Base-by-base conservation (phyloP, 1,284 basidiomycete genomes). In the Phellopilus nigrolimitatus region DNA sequence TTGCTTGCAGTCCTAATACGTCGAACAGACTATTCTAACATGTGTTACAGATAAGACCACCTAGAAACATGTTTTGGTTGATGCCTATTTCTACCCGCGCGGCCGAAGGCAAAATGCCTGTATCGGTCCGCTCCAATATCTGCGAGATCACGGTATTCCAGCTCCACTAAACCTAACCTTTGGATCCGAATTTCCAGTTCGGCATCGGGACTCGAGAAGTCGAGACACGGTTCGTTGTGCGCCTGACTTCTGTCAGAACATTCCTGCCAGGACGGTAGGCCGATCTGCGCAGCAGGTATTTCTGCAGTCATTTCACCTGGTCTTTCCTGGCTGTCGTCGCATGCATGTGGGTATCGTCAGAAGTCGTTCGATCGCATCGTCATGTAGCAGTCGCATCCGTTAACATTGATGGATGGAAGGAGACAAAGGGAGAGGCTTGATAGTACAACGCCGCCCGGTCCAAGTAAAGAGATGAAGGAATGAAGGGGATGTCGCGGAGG, bases 311-410 rank as follows among this genome's bases (percentile, higher is more conserved):
- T 12, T 12, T 30, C 28, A 8, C 13, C 17, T 24, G 24, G 34
- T 39, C 15, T 33, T 40, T 47, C 37, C 41, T 38, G 31, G 19
- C 37, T 49, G 22, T 51, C 24, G 40, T 56, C 37, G 59, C 54
- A 57, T 60, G 51, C 59, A 57, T 59, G 54, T 61, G 68, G 65
- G 58, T 67, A 53, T 76, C 73, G 65, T 77, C 73, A 75, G 70
- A 75, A 74, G 72, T 66, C 45, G 51, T 66, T 64, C 64, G 56
- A 55, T 67, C 60, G 56, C 40, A 19, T 54, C 42, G 57, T 69
- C 60, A 58, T 68, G 61, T 65, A 60, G 57, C 53, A 51, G 51
- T 70, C 68, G 64, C 71, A 55, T 62, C 62, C 65, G 66, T 65
- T 67, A 67, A 68, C 65, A 61, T 66, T 67, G 57, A 61, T 62